phyloP scores from a whole-genome alignment of 495 filamentous ascomycete species.

The Penicillium steckii region DNA sequence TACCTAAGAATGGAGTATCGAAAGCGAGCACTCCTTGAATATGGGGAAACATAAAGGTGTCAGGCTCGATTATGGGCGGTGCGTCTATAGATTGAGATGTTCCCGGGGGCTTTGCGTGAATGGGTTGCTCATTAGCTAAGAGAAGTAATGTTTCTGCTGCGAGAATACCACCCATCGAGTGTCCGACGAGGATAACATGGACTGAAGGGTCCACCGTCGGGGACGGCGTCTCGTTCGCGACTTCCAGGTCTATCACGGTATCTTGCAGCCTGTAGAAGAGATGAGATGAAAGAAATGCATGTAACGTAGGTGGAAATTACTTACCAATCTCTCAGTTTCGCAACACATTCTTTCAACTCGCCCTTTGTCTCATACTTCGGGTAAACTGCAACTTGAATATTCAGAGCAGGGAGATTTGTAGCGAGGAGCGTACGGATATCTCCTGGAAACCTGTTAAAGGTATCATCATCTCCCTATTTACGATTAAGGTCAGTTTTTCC shows the following conservation, averaged over 20 bases:
- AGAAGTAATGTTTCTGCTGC: constrained; percentile 81
- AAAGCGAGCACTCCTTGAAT: constrained; percentile 89
- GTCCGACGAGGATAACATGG: constrained; percentile 79
- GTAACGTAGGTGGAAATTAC: background rate
- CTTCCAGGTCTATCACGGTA: constrained; percentile 92
- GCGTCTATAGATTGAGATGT: constrained; percentile 15
- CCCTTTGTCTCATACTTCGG: constrained; percentile 92
- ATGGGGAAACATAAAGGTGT: constrained; percentile 59
- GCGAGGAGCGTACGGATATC: constrained; percentile 69
- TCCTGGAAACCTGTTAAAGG: constrained; percentile 76
- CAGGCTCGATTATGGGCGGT: constrained; percentile 25
- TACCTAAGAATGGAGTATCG: constrained; percentile 92
- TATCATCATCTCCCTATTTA: constrained; percentile 78
- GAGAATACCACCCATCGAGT: constrained; percentile 97
- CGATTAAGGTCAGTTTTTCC: background rate
- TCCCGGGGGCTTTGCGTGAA: constrained; percentile 27
- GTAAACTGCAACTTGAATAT: constrained; percentile 70
- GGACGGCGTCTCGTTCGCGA: constrained; percentile 73
- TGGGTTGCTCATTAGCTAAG: constrained; percentile 65
- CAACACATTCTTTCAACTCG: constrained; percentile 77
- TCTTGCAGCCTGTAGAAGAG: constrained; percentile 68
- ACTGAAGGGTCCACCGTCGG: constrained; percentile 90
- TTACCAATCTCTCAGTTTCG: constrained; percentile 82
- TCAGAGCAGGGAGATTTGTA: constrained; percentile 70
- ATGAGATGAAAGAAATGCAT: background rate